A percentile compares a stretch with the other conserved stretches of the same genome.
These are phyloP conservation scores for Stromatinia cepivora DNA, from an alignment of 2,329 filamentous ascomycete species.

Conservation along the genomic window DNA sequence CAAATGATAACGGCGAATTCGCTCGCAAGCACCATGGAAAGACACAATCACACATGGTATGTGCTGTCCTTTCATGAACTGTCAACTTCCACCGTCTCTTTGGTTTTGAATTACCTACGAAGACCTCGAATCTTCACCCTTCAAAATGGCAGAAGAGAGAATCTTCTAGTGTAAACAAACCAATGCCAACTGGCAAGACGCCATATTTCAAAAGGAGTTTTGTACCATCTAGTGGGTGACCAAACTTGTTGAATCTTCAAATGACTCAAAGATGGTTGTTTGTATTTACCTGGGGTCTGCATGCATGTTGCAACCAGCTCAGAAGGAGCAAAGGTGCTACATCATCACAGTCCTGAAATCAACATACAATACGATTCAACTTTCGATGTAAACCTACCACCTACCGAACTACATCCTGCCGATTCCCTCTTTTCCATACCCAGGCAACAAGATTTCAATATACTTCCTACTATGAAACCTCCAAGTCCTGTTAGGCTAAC, in stretches of 20 bases:
- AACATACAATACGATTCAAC: background rate
- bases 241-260: background rate
- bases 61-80: slow-evolving; percentile 43
- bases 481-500: slow-evolving; percentile 4
- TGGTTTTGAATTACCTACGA: background rate
- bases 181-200: background rate
- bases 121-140: background rate
- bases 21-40: slow-evolving; percentile 76
- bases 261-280: slow-evolving; percentile 21
- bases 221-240: slow-evolving; percentile 9
- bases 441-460: background rate
- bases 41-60: slow-evolving; percentile 82
- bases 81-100: background rate
- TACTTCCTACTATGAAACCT: background rate
- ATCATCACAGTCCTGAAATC: slow-evolving; percentile 15
- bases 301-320: slow-evolving; percentile 26
- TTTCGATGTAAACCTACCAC: background rate
- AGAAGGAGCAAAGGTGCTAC: slow-evolving; percentile 18
- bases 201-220: background rate
- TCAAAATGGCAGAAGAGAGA: background rate
- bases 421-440: background rate
- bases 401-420: slow-evolving; percentile 1
- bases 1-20: slow-evolving; percentile 49
- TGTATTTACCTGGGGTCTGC: slow-evolving; percentile 31
- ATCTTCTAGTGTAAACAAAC: background rate